Percentiles rank a stretch among this genome's conserved stretches.
These are phyloP conservation scores for Quercus ilex DNA, from an alignment of 306 rosid species.

Conservation along the genomic window DNA sequence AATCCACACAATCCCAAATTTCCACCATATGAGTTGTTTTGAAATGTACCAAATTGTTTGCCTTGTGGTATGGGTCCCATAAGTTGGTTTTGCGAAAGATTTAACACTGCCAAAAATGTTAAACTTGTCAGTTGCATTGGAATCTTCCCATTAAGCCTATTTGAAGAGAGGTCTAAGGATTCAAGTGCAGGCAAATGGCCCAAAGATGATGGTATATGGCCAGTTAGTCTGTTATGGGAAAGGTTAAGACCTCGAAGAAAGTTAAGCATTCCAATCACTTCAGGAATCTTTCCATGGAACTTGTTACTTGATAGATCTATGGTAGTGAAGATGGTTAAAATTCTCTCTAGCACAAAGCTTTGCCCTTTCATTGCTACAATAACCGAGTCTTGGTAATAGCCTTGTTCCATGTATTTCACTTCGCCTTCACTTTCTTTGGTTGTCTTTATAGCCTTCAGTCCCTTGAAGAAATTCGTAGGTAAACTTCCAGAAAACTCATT, in stretches of 20 bases:
- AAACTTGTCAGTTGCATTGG: conserved; percentile 19
- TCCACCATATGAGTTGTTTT: conserved; percentile 19
- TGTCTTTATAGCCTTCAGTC: too few relatives aligned
- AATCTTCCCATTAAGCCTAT: conserved; percentile 6
- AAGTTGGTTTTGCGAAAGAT: conserved; percentile 33
- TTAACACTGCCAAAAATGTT: background rate
- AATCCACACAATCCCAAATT: conserved; percentile 30
- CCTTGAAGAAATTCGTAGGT: too few relatives aligned
- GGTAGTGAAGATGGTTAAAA: conserved; percentile 9
- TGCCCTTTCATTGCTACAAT: conserved; percentile 25
- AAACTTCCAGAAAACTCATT: conserved; percentile 11
- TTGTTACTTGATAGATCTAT: conserved; percentile 42
- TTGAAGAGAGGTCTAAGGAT: conserved; percentile 42
- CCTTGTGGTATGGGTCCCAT: conserved; percentile 34
- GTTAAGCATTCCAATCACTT: conserved; percentile 14
- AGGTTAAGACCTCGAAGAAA: conserved; percentile 30
- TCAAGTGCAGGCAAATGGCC: conserved; percentile 21
- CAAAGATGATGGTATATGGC: conserved; percentile 27
- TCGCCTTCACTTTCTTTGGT: too few relatives aligned
- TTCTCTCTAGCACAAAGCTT: background rate
- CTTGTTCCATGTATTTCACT: too few relatives aligned
- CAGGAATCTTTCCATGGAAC: conserved; percentile 33
- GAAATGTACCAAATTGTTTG: conserved; percentile 33
- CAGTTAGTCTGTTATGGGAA: conserved; percentile 30
- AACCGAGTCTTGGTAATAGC: background rate